A percentile compares a stretch with the other conserved stretches of the same genome.
phyloP scores from a whole-genome alignment of 2,329 filamentous ascomycete genomes.

The Colletotrichum sp. region DNA sequence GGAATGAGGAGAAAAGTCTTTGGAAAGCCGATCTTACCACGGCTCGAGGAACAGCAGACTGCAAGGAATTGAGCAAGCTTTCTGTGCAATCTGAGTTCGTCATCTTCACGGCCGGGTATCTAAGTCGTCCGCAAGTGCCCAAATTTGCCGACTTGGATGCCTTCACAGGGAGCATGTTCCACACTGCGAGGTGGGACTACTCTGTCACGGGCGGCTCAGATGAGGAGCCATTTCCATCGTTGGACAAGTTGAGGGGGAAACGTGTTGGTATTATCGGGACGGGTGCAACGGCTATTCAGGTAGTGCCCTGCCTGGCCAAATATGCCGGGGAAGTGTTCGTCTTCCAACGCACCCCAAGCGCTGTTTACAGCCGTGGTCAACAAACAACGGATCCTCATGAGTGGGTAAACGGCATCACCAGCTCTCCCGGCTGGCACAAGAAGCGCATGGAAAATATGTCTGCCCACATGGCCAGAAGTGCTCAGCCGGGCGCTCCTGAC shows the following conservation, averaged over 20 bases:
- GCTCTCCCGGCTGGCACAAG: conserved; percentile 52
- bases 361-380: conserved; percentile 43
- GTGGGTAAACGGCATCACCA: conserved; percentile 40
- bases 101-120: conserved; percentile 40
- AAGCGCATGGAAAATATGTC: conserved; percentile 49
- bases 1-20: conserved; percentile 44
- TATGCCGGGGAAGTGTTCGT: conserved; percentile 57
- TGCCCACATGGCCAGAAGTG: conserved; percentile 27
- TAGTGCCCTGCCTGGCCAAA: conserved; percentile 49
- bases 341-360: conserved; percentile 59
- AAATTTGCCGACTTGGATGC: conserved; percentile 37
- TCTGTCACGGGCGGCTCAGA: conserved; percentile 45
- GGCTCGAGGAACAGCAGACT: neutral
- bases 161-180: conserved; percentile 47
- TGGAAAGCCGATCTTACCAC: conserved; percentile 27
- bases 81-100: conserved; percentile 39
- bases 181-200: conserved; percentile 54
- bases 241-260: conserved; percentile 51
- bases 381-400: conserved; percentile 43
- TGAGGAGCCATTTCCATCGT: conserved; percentile 34
- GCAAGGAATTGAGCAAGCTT: conserved; percentile 28
- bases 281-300: conserved; percentile 53
- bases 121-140: conserved; percentile 47
- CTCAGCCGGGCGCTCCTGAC: conserved; percentile 35
- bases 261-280: conserved; percentile 55